Conservation (phyloP, 352 stramenopile genomes). For the Phytopythium montanum region DNA sequence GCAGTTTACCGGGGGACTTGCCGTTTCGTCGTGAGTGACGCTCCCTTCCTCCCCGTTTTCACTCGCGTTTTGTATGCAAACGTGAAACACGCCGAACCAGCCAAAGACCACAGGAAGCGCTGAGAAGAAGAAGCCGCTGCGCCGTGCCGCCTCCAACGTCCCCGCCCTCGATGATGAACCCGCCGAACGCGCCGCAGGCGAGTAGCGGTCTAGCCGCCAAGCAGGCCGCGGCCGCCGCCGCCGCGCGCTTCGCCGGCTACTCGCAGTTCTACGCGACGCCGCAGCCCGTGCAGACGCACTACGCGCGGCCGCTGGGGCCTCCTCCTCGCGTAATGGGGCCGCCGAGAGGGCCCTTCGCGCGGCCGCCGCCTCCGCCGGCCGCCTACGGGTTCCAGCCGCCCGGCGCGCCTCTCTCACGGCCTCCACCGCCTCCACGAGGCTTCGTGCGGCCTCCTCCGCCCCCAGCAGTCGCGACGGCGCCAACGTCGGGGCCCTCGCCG, state of each 20-base stretch:
- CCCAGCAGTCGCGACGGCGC: constrained; percentile 13
- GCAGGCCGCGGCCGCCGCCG: constrained; percentile 30
- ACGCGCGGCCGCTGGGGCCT: constrained; percentile 2
- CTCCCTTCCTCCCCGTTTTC: not conserved
- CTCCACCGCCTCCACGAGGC: constrained; percentile 14
- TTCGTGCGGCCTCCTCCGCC: constrained; percentile 37
- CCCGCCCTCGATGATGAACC: constrained; percentile 25
- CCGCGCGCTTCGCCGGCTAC: constrained; percentile 58
- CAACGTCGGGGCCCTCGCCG: constrained; percentile 16
- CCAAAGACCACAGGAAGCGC: not conserved
- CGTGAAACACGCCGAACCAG: not conserved
- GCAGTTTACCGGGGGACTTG: not conserved
- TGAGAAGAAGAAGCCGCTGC: not conserved
- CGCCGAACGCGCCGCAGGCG: constrained; percentile 17
- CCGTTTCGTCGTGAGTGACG: not conserved
- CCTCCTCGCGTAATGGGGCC: constrained; percentile 20
- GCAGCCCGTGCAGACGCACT: not conserved
- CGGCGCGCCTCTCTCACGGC: constrained; percentile 10
- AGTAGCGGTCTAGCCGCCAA: constrained; percentile 21
- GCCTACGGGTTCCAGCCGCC: not conserved
- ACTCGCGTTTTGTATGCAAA: constrained; percentile 1
- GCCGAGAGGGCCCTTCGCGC: constrained; percentile 14
- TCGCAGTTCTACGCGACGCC: constrained; percentile 59
- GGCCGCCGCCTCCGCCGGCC: constrained; percentile 9
- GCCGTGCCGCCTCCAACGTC: not conserved